These are phyloP conservation scores for Buddleja alternifolia DNA, from an alignment of 257 asterid genomes.

Conservation along the genomic window DNA sequence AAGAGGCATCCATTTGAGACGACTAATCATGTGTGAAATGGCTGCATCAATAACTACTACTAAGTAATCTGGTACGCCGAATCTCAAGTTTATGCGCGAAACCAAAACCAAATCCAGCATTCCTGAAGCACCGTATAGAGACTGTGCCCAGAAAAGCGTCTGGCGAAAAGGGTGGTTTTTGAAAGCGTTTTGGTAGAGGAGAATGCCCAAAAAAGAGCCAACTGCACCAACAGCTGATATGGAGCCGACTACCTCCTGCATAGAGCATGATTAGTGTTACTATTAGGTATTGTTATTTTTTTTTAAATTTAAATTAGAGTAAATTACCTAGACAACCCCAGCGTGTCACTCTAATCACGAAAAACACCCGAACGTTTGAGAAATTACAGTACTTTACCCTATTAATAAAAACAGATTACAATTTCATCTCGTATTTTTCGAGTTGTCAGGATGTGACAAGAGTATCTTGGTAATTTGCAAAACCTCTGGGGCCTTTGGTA, in stretches of 20 bases:
- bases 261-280: constrained; percentile 8
- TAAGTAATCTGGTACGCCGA: constrained; percentile 57
- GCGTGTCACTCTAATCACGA: too few species aligned
- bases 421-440: too few species aligned
- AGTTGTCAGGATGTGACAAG: too few species aligned
- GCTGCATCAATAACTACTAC: constrained; percentile 51
- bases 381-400: too few species aligned
- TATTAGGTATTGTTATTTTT: too few species aligned
- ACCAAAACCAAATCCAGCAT: constrained; percentile 56
- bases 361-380: too few species aligned
- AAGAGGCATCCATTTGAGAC: constrained; percentile 74
- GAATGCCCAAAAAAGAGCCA: constrained; percentile 64
- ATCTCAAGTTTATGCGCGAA: constrained; percentile 45
- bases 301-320: background rate
- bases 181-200: constrained; percentile 59
- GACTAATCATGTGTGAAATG: constrained; percentile 58
- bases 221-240: constrained; percentile 64
- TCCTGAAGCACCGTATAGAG: constrained; percentile 55
- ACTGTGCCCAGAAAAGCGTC: constrained; percentile 61
- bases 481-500: too few species aligned
- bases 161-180: constrained; percentile 52
- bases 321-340: background rate
- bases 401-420: too few species aligned
- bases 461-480: too few species aligned
- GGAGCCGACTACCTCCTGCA: constrained; percentile 58